Base-by-base conservation (phyloP, 2,329 filamentous ascomycete species). In the Penicillium oxalicum region DNA sequence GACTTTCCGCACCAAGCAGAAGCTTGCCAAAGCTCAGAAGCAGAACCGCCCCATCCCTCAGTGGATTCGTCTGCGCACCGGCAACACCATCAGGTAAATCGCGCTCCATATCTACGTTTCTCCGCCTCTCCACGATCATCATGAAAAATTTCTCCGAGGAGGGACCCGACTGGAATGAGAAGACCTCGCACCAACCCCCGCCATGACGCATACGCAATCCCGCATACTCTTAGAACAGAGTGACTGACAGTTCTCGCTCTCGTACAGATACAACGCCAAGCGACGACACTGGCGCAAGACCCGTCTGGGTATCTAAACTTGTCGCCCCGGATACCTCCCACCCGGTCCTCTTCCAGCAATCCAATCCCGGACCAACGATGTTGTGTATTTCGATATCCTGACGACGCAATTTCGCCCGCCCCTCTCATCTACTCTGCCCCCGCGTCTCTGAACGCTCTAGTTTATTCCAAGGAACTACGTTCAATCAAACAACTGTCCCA, bases 281-380 rank as follows among this genome's bases (percentile, higher is more conserved):
- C 83, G 93, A 78, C 88, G 93, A 80, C 93, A 98, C 77, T 98
- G 93, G 93, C 89, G 93, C 82, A 98, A 98, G 91, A 97, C 93
- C 74, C 87, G 90, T 74, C 89, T 98, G 79, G 90, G 90, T 74
- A 94, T 98, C 82, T 98, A 93, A 82, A 83, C 77, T 60, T 52
- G 57, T 48, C 18, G 18, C 18, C 53, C 52, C 52, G 47, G 57
- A 55, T 51, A 45, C 40, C 42, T 45, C 48, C 44, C 48, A 48
- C 47, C 74, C 76, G 72, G 79, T 75, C 69, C 66, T 60, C 59
- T 65, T 67, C 62, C 63, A 63, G 61, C 60, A 58, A 61, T 60
- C 59, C 62, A 57, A 58, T 61, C 55, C 57, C 57, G 50, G 8
- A 29, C 42, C 47, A 34, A 43, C 47, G 41, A 55, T 51, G 47